Conservation (phyloP, 495 filamentous ascomycete species). For the Durotheca rogersii region DNA sequence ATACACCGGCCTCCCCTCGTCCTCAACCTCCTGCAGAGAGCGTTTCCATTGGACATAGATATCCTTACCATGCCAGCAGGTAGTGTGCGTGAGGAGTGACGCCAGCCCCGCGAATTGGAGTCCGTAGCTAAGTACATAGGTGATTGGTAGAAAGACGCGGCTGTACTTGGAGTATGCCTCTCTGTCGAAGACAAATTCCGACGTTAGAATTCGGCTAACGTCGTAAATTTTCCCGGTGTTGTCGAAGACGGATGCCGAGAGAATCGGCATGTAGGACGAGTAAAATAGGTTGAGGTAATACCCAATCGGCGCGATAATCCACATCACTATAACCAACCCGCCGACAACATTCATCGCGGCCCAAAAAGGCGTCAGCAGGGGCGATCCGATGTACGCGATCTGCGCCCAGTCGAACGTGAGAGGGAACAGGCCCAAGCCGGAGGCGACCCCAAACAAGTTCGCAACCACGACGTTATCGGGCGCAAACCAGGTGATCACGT, state of each 20-base stretch:
- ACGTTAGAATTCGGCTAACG: slow-evolving; percentile 70
- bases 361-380: slow-evolving; percentile 87
- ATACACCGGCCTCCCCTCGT: slow-evolving; percentile 46
- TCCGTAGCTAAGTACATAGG: slow-evolving; percentile 77
- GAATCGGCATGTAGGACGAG: slow-evolving; percentile 77
- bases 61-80: slow-evolving; percentile 73
- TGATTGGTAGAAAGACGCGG: slow-evolving; percentile 77
- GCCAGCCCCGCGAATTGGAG: slow-evolving; percentile 79
- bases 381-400: slow-evolving; percentile 86
- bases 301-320: slow-evolving; percentile 78
- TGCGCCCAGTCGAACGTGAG: slow-evolving; percentile 94
- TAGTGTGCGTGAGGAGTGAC: slow-evolving; percentile 68
- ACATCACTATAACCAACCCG: slow-evolving; percentile 84
- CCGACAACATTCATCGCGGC: slow-evolving; percentile 86
- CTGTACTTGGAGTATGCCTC: slow-evolving; percentile 73
- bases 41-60: slow-evolving; percentile 68
- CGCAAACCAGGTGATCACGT: slow-evolving; percentile 86
- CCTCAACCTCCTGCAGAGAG: slow-evolving; percentile 50
- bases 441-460: slow-evolving; percentile 81
- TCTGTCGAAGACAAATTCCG: slow-evolving; percentile 69
- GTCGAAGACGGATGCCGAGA: slow-evolving; percentile 75
- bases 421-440: slow-evolving; percentile 81
- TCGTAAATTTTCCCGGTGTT: slow-evolving; percentile 76
- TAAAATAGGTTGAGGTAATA: slow-evolving; percentile 79
- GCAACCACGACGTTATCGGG: slow-evolving; percentile 74